Evolutionary conservation across 2,329 filamentous ascomycete genomes (phyloP).

Genomic region (Alternaria rosae): DNA sequence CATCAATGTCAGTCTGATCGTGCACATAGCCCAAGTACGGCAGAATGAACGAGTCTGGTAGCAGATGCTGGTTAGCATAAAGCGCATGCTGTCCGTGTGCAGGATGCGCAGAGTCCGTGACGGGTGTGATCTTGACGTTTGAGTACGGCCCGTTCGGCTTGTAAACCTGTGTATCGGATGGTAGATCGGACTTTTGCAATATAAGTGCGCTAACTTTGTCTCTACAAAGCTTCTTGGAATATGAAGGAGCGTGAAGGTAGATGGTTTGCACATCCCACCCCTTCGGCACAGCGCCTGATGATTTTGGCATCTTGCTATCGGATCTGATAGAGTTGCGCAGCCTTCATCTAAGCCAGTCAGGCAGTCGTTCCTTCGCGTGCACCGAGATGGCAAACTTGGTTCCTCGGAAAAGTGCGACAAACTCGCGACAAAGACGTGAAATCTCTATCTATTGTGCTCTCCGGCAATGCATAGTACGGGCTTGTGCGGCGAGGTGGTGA

Average conservation of each 20-base stretch:
- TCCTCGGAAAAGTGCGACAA: background rate
- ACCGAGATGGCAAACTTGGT: background rate
- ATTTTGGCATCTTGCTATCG: slow-evolving; percentile 4
- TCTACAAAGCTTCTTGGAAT: slow-evolving; percentile 40
- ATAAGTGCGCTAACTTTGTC: slow-evolving; percentile 35
- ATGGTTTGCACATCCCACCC: slow-evolving; percentile 38
- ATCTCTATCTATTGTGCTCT: background rate
- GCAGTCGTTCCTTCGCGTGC: background rate
- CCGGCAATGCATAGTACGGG: background rate
- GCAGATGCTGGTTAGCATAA: slow-evolving; percentile 55
- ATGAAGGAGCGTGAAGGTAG: slow-evolving; percentile 40
- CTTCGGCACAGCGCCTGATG: slow-evolving; percentile 30
- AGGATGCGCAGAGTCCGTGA: slow-evolving; percentile 54
- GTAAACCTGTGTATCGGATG: slow-evolving; percentile 18
- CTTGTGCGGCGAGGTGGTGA: background rate
- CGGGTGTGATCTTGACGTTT: slow-evolving; percentile 53
- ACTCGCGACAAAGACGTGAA: background rate
- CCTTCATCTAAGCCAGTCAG: background rate
- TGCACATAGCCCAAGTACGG: slow-evolving; percentile 61
- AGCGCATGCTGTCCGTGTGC: slow-evolving; percentile 58
- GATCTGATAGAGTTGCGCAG: background rate
- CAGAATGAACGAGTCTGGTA: slow-evolving; percentile 57
- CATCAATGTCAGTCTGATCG: slow-evolving; percentile 52
- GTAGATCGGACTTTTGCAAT: slow-evolving; percentile 26
- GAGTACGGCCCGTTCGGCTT: slow-evolving; percentile 40